Base-by-base conservation (phyloP, 331 rosid genomes). In the Dryas integrifolia region DNA sequence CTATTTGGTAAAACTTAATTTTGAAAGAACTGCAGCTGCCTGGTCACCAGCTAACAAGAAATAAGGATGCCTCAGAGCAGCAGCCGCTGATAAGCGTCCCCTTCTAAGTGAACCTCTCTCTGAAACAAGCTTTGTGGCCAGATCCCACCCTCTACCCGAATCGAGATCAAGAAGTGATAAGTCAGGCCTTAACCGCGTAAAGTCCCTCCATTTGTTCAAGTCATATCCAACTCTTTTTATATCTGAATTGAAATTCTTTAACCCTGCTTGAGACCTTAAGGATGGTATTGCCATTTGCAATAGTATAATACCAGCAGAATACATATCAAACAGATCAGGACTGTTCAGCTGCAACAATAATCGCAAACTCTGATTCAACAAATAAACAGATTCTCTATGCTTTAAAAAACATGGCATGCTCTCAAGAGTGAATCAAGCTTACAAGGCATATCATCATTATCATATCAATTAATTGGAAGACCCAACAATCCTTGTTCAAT, bases 261-360 rank as follows among this genome's bases (percentile, higher is more conserved):
- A 76, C 46, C 88, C 89, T 35, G 92, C 65, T 26, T 83, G 40
- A 62, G 91, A 82, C 73, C 96, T 87, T 81, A 91, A 81, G 77
- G 69, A 77, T 59, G 97, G 97, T 67, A 91, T 76, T 74, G 97
- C 91, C 96, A 91, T 81, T 85, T 91, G 96, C 81, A 91, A 15
- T 41, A 91, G 91, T 67, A 91, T 90, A 70, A 89, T 86, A 53
- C 97, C 97, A 52, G 91, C 89, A 21, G 96, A 89, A 80, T 88
- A 91, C 89, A 81, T 89, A 75, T 91, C 96, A 80, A 91, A 89
- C 70, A 91, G 82, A 80, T 89, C 97, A 26, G 96, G 97, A 83
- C 92, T 81, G 73, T 85, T 91, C 57, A 91, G 81, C 92, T 88
- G 97, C 82, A 85, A 65, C 60, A 73, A 72, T 68, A 82, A 62